These are phyloP conservation scores for Arthrobotrys conoides DNA, from an alignment of 2,329 filamentous ascomycete genomes.

Conservation along the genomic window DNA sequence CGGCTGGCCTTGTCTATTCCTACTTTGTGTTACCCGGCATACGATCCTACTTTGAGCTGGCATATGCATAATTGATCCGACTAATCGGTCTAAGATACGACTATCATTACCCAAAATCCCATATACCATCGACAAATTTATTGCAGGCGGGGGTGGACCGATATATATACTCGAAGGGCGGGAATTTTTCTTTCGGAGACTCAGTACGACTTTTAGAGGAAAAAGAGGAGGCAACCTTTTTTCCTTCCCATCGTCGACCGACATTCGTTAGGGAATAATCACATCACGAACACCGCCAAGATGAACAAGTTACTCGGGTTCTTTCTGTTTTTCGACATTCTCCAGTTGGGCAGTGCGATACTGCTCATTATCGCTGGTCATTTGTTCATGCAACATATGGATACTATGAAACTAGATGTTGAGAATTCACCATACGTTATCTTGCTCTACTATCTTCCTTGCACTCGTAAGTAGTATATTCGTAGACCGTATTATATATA, in stretches of 20 bases:
- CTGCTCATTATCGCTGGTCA: conserved; percentile 72
- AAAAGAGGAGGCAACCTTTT: conserved; percentile 33
- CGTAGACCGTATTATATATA: background rate
- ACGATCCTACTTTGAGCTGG: conserved; percentile 18
- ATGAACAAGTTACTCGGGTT: conserved; percentile 58
- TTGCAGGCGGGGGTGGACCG: conserved; percentile 3
- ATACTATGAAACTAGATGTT: conserved; percentile 68
- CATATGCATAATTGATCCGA: conserved; percentile 47
- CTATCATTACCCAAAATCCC: conserved; percentile 52
- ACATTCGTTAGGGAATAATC: conserved; percentile 17
- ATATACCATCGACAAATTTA: conserved; percentile 13
- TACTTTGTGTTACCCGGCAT: conserved; percentile 40
- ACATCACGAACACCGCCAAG: conserved; percentile 46
- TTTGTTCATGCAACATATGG: conserved; percentile 68
- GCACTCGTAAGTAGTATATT: conserved; percentile 69
- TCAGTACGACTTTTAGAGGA: conserved; percentile 14
- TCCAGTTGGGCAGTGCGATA: conserved; percentile 71
- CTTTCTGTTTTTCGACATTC: conserved; percentile 70
- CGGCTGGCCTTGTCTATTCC: conserved; percentile 50
- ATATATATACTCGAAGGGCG: conserved; percentile 41
- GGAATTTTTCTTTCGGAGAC: conserved; percentile 19
- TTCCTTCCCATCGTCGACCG: conserved; percentile 10
- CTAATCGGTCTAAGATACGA: conserved; percentile 39
- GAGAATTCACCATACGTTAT: conserved; percentile 71
- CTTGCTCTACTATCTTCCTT: conserved; percentile 71